Percentiles rank a stretch among this genome's conserved stretches.
These are phyloP conservation scores for Daldinia decipiens DNA, from an alignment of 495 filamentous ascomycete species.

Conservation along the genomic window DNA sequence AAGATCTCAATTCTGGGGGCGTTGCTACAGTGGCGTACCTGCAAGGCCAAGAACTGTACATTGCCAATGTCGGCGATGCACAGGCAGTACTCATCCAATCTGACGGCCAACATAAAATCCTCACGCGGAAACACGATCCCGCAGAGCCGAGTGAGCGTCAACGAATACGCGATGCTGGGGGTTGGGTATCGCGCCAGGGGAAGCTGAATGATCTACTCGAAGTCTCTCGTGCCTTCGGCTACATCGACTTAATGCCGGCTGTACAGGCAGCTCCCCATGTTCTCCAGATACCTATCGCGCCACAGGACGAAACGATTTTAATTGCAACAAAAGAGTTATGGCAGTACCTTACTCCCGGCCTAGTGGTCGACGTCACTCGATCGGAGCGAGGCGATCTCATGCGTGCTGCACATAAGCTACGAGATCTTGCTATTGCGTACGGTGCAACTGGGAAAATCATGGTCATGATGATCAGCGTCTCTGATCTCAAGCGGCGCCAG, in stretches of 20 bases:
- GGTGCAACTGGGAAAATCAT: conserved; percentile 94
- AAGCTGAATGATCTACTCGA: conserved; percentile 91
- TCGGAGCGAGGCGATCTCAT: conserved; percentile 86
- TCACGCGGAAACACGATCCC: conserved; percentile 93
- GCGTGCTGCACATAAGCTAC: conserved; percentile 94
- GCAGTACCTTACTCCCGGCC: conserved; percentile 88
- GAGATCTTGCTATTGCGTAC: conserved; percentile 95
- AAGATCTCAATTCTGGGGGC: conserved; percentile 87
- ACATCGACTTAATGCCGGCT: conserved; percentile 89
- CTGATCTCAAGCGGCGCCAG: conserved; percentile 81
- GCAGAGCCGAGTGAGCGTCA: conserved; percentile 83
- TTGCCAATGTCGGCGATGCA: conserved; percentile 94
- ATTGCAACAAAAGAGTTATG: conserved; percentile 92
- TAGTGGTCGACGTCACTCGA: conserved; percentile 90
- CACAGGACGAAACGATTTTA: conserved; percentile 93
- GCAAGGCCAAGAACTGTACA: conserved; percentile 86
- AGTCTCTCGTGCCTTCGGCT: conserved; percentile 94
- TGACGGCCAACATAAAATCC: conserved; percentile 78
- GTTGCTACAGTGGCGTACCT: conserved; percentile 94
- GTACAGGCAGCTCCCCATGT: conserved; percentile 93
- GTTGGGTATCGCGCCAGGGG: conserved; percentile 93
- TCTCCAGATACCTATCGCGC: conserved; percentile 77
- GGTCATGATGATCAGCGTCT: conserved; percentile 96
- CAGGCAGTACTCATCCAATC: conserved; percentile 93
- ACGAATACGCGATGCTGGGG: conserved; percentile 92